Evolutionary conservation across 345 rosid genomes (phyloP), one percentile per base, ranked within the genome.

Genomic region (Excoecaria cochinchinensis): DNA sequence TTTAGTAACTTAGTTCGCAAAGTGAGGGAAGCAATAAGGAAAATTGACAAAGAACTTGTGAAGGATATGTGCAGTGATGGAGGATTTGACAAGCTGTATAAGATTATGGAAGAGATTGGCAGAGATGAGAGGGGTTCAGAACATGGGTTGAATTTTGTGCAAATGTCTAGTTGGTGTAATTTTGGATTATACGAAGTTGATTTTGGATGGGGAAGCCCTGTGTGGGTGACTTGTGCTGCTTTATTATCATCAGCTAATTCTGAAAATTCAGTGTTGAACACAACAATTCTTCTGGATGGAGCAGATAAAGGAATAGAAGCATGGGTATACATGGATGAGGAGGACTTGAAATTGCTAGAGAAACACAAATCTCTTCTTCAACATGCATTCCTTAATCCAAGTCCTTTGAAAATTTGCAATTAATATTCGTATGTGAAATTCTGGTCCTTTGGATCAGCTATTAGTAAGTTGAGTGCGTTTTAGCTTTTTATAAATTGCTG

Each of bases 271-370:
- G 48, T 65, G 15, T 4, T 57, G 67, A 79, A 71, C 52, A 8
- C 31, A 7, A n/a, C 78, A 17, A 25, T 67, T 14, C 73, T 77
- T 0, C 24, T 57, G 55, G 69, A 78, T 22, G 10, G 67, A 51
- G 52, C 47, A 22, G 77, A 57, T 12, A 66, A 78, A 69, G 84
- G 80, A 39, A 66, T 81, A 0, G 83, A 79, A 74, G 80, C 80
- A 10, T 73, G 76, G 86, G 66, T 67, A 6, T 46, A 8, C 12
- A 12, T 78, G 67, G 78, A 62, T 2, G 79, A 81, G 44, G 58
- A 76, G 51, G 79, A 81, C 12, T 57, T 67, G 73, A 31, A 39
- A 24, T 1, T 22, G 14, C 52, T 79, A 9, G 48, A 66, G 16
- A 39, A 4, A 21, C 67, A 81, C 6, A 1, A 24, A 3, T 31